phyloP scores from a whole-genome alignment of 768 basidiomycete genomes.

The Phallus indusiatus region DNA sequence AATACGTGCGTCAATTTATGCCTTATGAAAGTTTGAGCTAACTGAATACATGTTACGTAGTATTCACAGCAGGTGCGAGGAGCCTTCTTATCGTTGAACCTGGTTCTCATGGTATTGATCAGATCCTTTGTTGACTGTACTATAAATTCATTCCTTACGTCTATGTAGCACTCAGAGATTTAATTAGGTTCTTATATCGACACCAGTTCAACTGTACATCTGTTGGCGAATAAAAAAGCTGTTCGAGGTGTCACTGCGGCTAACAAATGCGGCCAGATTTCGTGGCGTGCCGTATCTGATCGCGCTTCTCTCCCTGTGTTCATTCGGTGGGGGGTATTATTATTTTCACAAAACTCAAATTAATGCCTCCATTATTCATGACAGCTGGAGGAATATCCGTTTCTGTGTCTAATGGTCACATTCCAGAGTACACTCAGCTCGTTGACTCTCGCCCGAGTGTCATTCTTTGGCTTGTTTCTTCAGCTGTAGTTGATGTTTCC shows the following conservation, averaged over 20 bases:
- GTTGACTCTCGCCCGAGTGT: constrained; percentile 24
- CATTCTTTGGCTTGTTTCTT: constrained; percentile 36
- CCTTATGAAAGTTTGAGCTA: not conserved
- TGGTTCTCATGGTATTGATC: not conserved
- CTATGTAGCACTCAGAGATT: not conserved
- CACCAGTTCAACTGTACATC: constrained; percentile 17
- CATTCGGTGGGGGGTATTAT: no score
- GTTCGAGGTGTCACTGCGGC: no score
- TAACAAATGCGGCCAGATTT: no score
- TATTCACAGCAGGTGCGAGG: not conserved
- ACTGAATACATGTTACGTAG: not conserved
- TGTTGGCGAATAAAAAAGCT: constrained; percentile 17
- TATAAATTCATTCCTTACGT: not conserved
- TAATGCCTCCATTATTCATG: no score
- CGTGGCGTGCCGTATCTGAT: no score
- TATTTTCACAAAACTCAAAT: no score
- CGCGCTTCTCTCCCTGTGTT: no score
- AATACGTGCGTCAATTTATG: constrained; percentile 19
- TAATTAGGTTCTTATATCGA: constrained; percentile 14
- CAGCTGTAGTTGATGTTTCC: constrained; percentile 36
- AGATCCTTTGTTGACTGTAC: not conserved
- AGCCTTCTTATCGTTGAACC: not conserved
- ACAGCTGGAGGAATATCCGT: constrained; percentile 31
- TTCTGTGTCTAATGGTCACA: constrained; percentile 21
- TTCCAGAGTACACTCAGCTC: constrained; percentile 26